Evolutionary conservation across 306 rosid genomes (phyloP), one percentile per base, ranked within the genome.

Genomic region (Prunus mira): DNA sequence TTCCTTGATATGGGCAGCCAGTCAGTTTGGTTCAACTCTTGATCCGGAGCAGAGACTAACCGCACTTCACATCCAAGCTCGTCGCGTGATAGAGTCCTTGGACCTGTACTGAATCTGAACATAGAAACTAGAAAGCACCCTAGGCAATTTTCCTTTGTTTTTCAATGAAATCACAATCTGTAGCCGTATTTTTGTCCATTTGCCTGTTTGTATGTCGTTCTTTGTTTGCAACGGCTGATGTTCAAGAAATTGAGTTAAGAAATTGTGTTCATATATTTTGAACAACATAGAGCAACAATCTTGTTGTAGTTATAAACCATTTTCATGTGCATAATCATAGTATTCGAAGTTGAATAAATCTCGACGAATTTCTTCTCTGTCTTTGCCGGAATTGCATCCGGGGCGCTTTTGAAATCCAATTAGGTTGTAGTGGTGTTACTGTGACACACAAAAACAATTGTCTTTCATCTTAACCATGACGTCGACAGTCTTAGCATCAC

Each of bases 1-100:
- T 74, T 95, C 97, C 68, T 86, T 95, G 88, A 95, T 95, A 80
- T 95, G 98, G 98, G 98, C 97, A 64, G 97, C 97, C 24, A 92
- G 97, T 87, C 97, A 92, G 75, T 95, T 91, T 65, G 98, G 91
- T 28, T 90, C 98, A 2, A 92, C 96, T 12, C 95, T 95, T 60
- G 93, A 92, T 79, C 91, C 96, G 1, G 93, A 95, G 76, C 92
- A 92, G 85, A 88, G 97, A 83, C 67, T 95, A 14, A 88, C 95
- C 3, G 97, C 96, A 51, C 92, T 89, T 3, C 96, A 93, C 67
- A 88, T 91, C 80, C 97, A 93, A 83, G 98, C 97, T 74, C 91
- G 98, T 34, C 84, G 98, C 67, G 97, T 95, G 51, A 87, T 91
- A 17, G 97, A 93, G 80, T 93, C 98, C n/a, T 78, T 89, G 62